Base-by-base conservation (phyloP, 495 filamentous ascomycete species). In the Pseudevernia furfuracea region DNA sequence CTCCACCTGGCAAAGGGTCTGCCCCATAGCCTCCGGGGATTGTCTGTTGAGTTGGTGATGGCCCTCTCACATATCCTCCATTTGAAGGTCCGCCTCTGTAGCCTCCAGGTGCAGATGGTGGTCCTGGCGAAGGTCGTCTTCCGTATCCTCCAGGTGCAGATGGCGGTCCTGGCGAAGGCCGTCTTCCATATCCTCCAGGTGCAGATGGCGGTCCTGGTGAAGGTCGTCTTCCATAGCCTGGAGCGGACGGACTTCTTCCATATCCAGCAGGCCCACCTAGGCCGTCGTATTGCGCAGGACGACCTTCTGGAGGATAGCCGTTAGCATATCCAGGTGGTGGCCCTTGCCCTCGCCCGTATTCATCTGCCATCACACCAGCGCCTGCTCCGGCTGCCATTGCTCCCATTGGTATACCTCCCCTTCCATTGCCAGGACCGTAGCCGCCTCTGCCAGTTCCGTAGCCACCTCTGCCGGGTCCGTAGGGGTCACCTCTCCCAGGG, bases 281-380 rank as follows among this genome's bases (percentile, higher is more conserved):
- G 3, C 75, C 71, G 23, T 65, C 62, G 58, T 67, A 66, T 56
- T 69, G 64, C 59, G 60, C 59, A 52, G 66, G 59, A 48, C 69
- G 62, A 48, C 65, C 66, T 64, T 71, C 74, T 3, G 71, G 71
- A 19, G 71, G 71, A 49, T 74, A 67, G 43, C 66, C 67, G 58
- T 71, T 72, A 34, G 66, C 66, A 39, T 73, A 68, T 52, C 71
- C 72, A 70, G 85, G 84, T 44, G 86, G 86, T 23, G 77, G 75
- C 49, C 76, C 67, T 67, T 77, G 74, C 37, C 74, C 73, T 61
- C 72, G 79, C 72, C 75, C 71, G 63, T 64, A 67, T 17, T 67
- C 74, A 46, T 66, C 70, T 0, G 64, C 69, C 44, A 77, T 75
- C 69, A 73, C 70, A 21, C 69, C 70, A 30, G 68, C 58, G 37